A percentile compares a stretch with the other conserved stretches of the same genome.
These are phyloP conservation scores for Chaetomiaceae sp. DNA, from an alignment of 2,329 filamentous ascomycete species.

Conservation along the genomic window DNA sequence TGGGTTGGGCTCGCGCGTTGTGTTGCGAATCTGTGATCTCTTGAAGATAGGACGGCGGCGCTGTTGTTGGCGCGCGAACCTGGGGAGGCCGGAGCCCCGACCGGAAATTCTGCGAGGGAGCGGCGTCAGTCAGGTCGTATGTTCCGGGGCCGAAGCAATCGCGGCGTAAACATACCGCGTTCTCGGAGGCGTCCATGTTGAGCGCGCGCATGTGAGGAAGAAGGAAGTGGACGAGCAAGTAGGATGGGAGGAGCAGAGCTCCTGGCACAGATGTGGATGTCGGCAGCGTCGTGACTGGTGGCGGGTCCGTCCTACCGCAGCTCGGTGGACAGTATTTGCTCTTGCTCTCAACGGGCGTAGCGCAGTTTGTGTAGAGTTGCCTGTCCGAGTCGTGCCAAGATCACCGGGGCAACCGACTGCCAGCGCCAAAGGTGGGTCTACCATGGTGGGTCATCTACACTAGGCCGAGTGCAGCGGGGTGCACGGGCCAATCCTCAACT, in stretches of 20 bases:
- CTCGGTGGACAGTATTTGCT: conserved; percentile 12
- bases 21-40: conserved; percentile 56
- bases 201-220: conserved; percentile 26
- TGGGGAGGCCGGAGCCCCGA: conserved; percentile 23
- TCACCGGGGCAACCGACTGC: conserved; percentile 22
- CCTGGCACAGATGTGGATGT: conserved; percentile 28
- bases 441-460: not conserved
- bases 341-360: conserved; percentile 22
- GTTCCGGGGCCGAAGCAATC: not conserved
- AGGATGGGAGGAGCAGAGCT: conserved; percentile 34
- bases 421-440: conserved; percentile 12
- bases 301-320: conserved; percentile 16
- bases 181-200: conserved; percentile 33
- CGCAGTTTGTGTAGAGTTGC: conserved; percentile 15
- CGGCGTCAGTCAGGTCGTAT: conserved; percentile 4
- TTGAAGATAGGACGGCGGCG: conserved; percentile 32
- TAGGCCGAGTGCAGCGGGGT: too few species aligned
- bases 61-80: conserved; percentile 4
- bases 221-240: conserved; percentile 27
- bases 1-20: conserved; percentile 46
- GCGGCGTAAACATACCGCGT: conserved; percentile 27
- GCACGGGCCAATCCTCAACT: too few species aligned
- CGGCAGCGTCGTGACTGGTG: conserved; percentile 26
- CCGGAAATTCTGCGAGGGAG: conserved; percentile 16
- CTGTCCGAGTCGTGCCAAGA: conserved; percentile 1